These are phyloP conservation scores for Arabidopsis thaliana DNA, from an alignment of 345 rosid genomes.

Conservation along the genomic window TAIR10.1 NC_003076.8:18264001-18264500, in stretches of 20 bases:
- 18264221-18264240: not conserved
- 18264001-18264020: not conserved
- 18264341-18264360: no score
- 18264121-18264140: slow-evolving; percentile 49
- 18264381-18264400: no score
- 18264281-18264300: not conserved
- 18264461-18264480: no score
- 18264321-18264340: not conserved
- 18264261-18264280: not conserved
- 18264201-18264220: slow-evolving; percentile 42
- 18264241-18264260: not conserved
- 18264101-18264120: slow-evolving; percentile 49
- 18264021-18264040: slow-evolving; percentile 27
- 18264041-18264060: slow-evolving; percentile 61
- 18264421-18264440: no score
- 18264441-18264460: no score
- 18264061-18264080: slow-evolving; percentile 50
- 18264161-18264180: slow-evolving; percentile 70
- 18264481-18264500: no score
- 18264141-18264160: slow-evolving; percentile 50
- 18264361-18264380: no score
- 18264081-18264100: slow-evolving; percentile 53
- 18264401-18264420: no score
- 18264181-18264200: slow-evolving; percentile 52
- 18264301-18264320: not conserved